Conservation (phyloP, 1,284 basidiomycete species). For the Microbotryum saponariae region DNA sequence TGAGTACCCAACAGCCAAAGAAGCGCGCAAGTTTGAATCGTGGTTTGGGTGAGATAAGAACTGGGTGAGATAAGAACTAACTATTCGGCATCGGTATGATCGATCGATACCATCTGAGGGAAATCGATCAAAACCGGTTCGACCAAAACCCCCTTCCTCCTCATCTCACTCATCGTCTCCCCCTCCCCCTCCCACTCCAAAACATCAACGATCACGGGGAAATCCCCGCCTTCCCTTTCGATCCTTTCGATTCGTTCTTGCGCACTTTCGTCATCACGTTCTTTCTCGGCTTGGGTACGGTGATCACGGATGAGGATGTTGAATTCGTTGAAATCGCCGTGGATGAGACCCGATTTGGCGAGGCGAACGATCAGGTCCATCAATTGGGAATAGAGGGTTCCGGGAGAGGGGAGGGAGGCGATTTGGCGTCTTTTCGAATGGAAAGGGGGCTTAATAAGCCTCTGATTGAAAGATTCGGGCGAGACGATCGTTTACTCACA, state of each 20-base stretch:
- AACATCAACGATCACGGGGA: conserved; percentile 23
- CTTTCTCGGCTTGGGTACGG: conserved; percentile 30
- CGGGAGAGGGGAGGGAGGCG: conserved; percentile 69
- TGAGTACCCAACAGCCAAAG: no score
- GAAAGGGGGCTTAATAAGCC: neutral
- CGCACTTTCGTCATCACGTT: conserved; percentile 27
- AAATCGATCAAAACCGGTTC: conserved; percentile 96
- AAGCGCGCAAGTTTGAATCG: no score
- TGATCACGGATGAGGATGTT: conserved; percentile 79
- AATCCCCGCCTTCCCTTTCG: conserved; percentile 14
- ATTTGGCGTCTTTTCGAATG: conserved; percentile 62
- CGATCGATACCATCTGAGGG: conserved; percentile 97
- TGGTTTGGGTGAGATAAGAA: no score
- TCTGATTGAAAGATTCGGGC: no score
- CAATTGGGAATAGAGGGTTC: conserved; percentile 78
- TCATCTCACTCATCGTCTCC: conserved; percentile 9
- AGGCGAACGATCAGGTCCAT: conserved; percentile 97
- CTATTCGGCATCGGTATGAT: conserved; percentile 96
- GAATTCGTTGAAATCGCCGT: conserved; percentile 99
- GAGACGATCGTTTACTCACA: conserved; percentile 47
- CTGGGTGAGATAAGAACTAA: conserved; percentile 45
- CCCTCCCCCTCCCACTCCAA: conserved; percentile 50
- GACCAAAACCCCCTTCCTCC: conserved; percentile 18
- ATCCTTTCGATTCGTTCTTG: conserved; percentile 28
- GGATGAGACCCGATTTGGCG: conserved; percentile 85